phyloP scores from a whole-genome alignment of 257 asterid species.

The Solanum chiquidenum region DNA sequence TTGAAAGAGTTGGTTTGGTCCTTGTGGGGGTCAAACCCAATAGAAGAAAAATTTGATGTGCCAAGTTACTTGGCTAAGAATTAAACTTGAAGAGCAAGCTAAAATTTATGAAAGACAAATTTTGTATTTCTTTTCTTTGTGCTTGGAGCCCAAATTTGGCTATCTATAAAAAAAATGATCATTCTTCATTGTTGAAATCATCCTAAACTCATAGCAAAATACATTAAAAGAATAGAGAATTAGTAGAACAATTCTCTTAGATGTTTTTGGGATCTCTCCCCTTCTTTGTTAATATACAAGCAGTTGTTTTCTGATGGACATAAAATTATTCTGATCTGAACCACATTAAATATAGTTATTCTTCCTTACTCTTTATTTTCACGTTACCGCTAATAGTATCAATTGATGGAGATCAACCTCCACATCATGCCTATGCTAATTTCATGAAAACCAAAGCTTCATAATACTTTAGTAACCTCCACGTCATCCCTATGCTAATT shows the following conservation, averaged over 20 bases:
- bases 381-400: neutral
- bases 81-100: neutral
- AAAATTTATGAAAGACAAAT: too few relatives aligned
- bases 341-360: too few relatives aligned
- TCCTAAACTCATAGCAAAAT: too few relatives aligned
- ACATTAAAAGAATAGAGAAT: too few relatives aligned
- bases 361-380: too few relatives aligned
- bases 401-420: neutral
- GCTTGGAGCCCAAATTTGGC: neutral
- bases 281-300: too few relatives aligned
- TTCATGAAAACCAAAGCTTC: neutral
- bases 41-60: neutral
- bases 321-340: too few relatives aligned
- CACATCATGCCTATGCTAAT: neutral
- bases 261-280: too few relatives aligned
- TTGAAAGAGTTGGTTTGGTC: neutral
- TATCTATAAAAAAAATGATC: neutral
- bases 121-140: neutral
- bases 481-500: neutral
- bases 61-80: neutral
- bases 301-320: too few relatives aligned
- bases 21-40: neutral
- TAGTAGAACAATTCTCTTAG: too few relatives aligned
- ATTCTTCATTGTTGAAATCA: too few relatives aligned
- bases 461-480: neutral